Evolutionary conservation across 495 filamentous ascomycete species (phyloP).

Genomic region (Penicillium cosmopolitanum): DNA sequence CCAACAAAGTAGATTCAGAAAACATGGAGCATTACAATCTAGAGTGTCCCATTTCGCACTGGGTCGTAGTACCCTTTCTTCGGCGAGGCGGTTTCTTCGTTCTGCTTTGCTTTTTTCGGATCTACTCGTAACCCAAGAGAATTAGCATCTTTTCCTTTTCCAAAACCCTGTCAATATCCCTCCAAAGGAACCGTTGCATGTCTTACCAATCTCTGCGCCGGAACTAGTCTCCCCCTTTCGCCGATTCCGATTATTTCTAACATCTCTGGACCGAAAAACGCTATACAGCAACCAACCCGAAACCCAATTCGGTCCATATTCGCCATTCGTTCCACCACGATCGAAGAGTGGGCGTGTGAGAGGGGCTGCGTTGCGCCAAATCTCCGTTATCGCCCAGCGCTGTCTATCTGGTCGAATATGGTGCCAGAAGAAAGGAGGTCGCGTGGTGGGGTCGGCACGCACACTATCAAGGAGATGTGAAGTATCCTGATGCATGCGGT

Average conservation of each 20-base stretch:
- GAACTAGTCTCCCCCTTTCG: constrained; percentile 39
- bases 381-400: constrained; percentile 44
- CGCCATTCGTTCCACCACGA: constrained; percentile 40
- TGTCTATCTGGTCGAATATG: constrained; percentile 48
- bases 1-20: constrained; percentile 5
- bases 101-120: constrained; percentile 23
- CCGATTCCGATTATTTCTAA: constrained; percentile 55
- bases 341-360: constrained; percentile 45
- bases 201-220: constrained; percentile 34
- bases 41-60: constrained; percentile 45
- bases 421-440: constrained; percentile 52
- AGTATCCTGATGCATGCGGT: constrained; percentile 43
- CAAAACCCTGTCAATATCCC: too few species aligned
- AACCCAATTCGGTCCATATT: constrained; percentile 60
- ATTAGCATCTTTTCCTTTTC: too few species aligned
- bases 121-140: constrained; percentile 10
- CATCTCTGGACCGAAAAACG: constrained; percentile 61
- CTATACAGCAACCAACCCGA: constrained; percentile 62
- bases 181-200: neutral
- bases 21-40: constrained; percentile 8
- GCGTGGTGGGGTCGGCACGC: constrained; percentile 36
- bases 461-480: constrained; percentile 45
- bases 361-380: constrained; percentile 40
- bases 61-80: constrained; percentile 51
- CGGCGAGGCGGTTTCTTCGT: constrained; percentile 26